Evolutionary conservation across 495 filamentous ascomycete genomes (phyloP).

Genomic region (Trichoderma reesei): DNA sequence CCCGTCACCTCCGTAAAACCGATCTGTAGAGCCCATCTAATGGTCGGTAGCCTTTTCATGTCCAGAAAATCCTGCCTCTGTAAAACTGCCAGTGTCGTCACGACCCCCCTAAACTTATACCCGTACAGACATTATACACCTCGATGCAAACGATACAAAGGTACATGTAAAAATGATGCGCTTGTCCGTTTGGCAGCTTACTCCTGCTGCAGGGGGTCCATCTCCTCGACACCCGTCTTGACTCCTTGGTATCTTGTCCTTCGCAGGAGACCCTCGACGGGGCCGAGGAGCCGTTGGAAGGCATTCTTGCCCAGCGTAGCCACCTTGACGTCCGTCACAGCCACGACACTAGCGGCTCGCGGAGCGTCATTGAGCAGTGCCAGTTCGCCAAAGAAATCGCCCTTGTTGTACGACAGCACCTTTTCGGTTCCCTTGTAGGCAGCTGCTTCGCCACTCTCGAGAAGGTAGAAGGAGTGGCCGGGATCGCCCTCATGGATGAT

Average conservation of each 20-base stretch:
- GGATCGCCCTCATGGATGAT: conserved; percentile 91
- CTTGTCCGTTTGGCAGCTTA: background rate
- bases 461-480: conserved; percentile 83
- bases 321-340: conserved; percentile 81
- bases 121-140: conserved; percentile 10
- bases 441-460: conserved; percentile 83
- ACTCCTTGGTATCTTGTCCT: conserved; percentile 51
- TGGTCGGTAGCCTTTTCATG: conserved; percentile 1
- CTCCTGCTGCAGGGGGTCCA: conserved; percentile 38
- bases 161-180: background rate
- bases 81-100: background rate
- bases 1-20: conserved; percentile 2
- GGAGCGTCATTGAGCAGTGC: conserved; percentile 89
- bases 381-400: conserved; percentile 94
- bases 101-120: background rate
- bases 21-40: conserved; percentile 5
- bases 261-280: conserved; percentile 91
- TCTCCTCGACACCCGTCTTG: conserved; percentile 41
- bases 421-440: conserved; percentile 60
- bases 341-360: conserved; percentile 81
- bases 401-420: conserved; percentile 74
- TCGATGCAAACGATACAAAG: background rate
- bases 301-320: conserved; percentile 86
- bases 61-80: conserved; percentile 6
- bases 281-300: conserved; percentile 86